Evolutionary conservation across 148 eudicot genomes (phyloP).

Genomic region (Chenopodium quinoa): DNA sequence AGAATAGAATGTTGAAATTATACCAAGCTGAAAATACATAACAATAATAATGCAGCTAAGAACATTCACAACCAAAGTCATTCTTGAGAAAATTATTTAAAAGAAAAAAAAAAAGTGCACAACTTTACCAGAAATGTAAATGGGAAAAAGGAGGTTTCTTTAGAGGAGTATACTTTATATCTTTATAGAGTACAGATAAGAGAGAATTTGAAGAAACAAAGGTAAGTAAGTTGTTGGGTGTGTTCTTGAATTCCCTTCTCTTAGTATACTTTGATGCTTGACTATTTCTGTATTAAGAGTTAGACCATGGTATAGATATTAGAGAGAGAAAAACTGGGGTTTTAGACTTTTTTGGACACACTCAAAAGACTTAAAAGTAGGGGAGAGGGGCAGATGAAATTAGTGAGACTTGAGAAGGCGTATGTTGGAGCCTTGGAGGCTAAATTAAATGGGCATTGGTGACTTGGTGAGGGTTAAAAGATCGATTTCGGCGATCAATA

Average conservation of each 20-base stretch:
- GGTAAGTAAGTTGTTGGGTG: background rate
- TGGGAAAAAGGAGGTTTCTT: constrained; percentile 17
- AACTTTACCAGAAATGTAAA: constrained; percentile 29
- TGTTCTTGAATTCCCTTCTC: background rate
- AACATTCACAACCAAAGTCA: constrained; percentile 26
- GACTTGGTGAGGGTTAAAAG: no score
- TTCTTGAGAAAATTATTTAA: background rate
- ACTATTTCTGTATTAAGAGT: constrained; percentile 5
- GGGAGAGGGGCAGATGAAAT: no score
- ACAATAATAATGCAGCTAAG: background rate
- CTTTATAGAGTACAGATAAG: constrained; percentile 15
- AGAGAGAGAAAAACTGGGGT: constrained; percentile 24
- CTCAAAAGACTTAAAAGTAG: background rate
- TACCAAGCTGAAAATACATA: constrained; percentile 19
- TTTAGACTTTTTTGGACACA: constrained; percentile 22
- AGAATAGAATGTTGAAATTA: constrained; percentile 22
- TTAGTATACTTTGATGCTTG: background rate
- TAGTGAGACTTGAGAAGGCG: background rate
- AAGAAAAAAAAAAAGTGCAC: background rate
- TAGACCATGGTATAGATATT: no score
- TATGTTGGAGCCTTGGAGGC: no score
- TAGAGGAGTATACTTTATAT: constrained; percentile 10
- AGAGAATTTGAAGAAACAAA: constrained; percentile 15
- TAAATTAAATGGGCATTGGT: no score
- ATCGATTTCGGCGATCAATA: no score